Base-by-base conservation (phyloP, 2,329 filamentous ascomycete genomes). In the Fusarium subglutinans region DNA sequence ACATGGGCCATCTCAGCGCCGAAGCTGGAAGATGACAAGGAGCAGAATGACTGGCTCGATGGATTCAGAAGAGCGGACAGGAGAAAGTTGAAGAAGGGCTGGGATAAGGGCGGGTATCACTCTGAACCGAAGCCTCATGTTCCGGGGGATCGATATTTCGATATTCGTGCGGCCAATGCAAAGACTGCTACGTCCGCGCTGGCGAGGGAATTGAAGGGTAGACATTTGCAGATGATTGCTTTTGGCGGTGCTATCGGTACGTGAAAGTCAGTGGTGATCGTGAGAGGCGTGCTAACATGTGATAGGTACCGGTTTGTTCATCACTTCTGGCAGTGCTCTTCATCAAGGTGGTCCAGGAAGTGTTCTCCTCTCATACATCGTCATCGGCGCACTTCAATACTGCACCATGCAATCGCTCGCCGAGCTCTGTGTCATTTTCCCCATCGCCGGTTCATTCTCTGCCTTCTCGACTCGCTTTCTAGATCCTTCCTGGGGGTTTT, bases 171-270 rank as follows among this genome's bases (percentile, higher is more conserved):
- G 75, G 90, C 89, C 48, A 88, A 94, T 78, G 85, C 94, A 72
- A 92, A 95, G 80, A 95, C 94, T 5, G 93, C 94, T 8, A 88
- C 91, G 73, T 92, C 93, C 56, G 90, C 92, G 14, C 86, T 98
- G 61, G 90, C 93, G 62, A 88, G 95, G 78, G 92, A 91, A 81
- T 84, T 97, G 76, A 96, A 97, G 84, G 91, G 91, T 15, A 87
- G 95, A 56, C 96, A 98, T 85, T 81, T 98, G 80, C 95, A 98
- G 85, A 98, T 98, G 96, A 98, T 98, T 86, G 96, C 96, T 17
- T 97, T 98, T 76, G 95, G 95, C 74, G 95, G 95, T 56, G 96
- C 93, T 22, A 98, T 98, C 78, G 93, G 93, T 90, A 84, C 20
- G 81, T 73, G 4, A 51, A 35, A 4, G 30, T 14, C 4, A 13